Evolutionary conservation across 306 rosid species (phyloP).

Genomic region (Nissolia schottii): DNA sequence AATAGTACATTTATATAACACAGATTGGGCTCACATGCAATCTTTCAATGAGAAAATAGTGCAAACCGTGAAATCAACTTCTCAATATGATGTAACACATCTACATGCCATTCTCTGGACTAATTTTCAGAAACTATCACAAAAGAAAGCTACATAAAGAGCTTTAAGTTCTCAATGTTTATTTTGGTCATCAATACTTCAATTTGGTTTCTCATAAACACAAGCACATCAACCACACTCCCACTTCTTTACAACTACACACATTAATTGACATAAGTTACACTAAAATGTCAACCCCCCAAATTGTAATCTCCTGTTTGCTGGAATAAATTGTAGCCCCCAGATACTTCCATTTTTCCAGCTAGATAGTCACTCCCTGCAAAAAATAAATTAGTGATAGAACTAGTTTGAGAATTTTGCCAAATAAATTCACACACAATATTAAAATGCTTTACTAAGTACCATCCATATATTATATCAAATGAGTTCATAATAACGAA

Average conservation of each 20-base stretch:
- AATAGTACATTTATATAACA: no score
- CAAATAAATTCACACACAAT: background rate
- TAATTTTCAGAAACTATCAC: background rate
- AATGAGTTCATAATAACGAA: background rate
- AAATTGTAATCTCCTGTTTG: conserved; percentile 59
- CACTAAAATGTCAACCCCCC: conserved; percentile 39
- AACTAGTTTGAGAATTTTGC: background rate
- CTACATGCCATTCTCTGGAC: conserved; percentile 25
- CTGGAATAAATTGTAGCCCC: conserved; percentile 52
- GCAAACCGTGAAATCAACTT: conserved; percentile 5
- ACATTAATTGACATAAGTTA: conserved; percentile 12
- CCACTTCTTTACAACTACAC: conserved; percentile 14
- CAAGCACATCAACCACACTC: conserved; percentile 12
- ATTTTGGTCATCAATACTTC: conserved; percentile 2
- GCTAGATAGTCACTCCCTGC: conserved; percentile 62
- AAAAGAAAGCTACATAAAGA: background rate
- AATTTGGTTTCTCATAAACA: conserved; percentile 2
- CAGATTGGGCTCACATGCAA: no score
- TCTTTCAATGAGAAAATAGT: no score
- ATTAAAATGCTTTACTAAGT: background rate
- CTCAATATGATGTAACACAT: conserved; percentile 1
- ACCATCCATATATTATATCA: conserved; percentile 2
- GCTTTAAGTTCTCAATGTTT: background rate
- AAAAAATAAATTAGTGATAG: background rate
- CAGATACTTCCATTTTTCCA: conserved; percentile 67